Evolutionary conservation across 192 early-diverging fungal genomes (phyloP).

Genomic region (Umbelopsis sp.): DNA sequence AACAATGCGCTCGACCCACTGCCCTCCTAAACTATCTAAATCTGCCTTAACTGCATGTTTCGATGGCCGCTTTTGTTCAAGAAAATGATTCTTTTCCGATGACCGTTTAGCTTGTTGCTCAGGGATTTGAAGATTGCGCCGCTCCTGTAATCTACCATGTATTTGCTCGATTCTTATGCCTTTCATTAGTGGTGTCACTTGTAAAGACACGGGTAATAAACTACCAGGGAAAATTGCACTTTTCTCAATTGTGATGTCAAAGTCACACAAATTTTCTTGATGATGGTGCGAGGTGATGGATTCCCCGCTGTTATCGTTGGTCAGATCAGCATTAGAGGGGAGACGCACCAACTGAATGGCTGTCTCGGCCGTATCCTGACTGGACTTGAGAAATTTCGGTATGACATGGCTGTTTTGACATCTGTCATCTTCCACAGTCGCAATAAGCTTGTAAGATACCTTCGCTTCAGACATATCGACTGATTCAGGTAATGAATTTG

Average conservation of each 20-base stretch:
- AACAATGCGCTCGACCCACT: neutral
- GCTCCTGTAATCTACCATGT: constrained; percentile 6
- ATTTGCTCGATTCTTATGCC: constrained; percentile 8
- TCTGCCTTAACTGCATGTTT: neutral
- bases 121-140: neutral
- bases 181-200: constrained; percentile 4
- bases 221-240: constrained; percentile 2
- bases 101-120: neutral
- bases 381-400: neutral
- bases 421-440: constrained; percentile 1
- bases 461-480: neutral
- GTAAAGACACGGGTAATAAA: constrained; percentile 5
- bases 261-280: neutral
- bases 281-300: constrained; percentile 8
- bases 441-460: neutral
- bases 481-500: constrained; percentile 11
- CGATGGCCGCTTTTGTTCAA: neutral
- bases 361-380: neutral
- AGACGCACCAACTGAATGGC: neutral
- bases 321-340: neutral
- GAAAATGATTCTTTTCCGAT: neutral
- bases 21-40: neutral
- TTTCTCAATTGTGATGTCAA: constrained; percentile 9
- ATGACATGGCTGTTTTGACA: neutral
- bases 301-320: neutral